phyloP scores from a whole-genome alignment of 768 basidiomycete species.

The Agrocybe praecox region DNA sequence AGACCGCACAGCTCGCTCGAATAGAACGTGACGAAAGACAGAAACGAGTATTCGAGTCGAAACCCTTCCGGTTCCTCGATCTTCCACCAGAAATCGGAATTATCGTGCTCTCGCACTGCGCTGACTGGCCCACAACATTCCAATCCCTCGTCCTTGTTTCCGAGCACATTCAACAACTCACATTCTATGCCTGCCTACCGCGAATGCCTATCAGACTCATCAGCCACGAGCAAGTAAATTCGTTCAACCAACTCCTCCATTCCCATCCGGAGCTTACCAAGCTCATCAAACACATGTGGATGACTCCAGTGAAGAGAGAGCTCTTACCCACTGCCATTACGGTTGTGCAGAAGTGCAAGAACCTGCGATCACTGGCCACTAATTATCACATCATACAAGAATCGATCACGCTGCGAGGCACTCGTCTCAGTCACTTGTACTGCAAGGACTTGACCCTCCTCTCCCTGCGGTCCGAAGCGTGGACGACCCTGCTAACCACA shows the following conservation, averaged over 20 bases:
- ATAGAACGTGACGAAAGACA: slow-evolving; percentile 23
- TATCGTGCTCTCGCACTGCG: slow-evolving; percentile 28
- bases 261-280: slow-evolving; percentile 13
- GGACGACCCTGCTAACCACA: slow-evolving; percentile 20
- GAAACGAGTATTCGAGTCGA: slow-evolving; percentile 13
- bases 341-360: slow-evolving; percentile 32
- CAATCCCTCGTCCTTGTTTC: slow-evolving; percentile 36
- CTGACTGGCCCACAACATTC: slow-evolving; percentile 31
- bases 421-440: slow-evolving; percentile 25
- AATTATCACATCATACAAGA: slow-evolving; percentile 28
- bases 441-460: slow-evolving; percentile 35
- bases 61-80: slow-evolving; percentile 27
- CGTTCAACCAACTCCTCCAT: slow-evolving; percentile 28
- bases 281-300: slow-evolving; percentile 35
- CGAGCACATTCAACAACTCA: slow-evolving; percentile 26
- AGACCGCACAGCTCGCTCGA: slow-evolving; percentile 18
- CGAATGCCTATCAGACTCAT: slow-evolving; percentile 33
- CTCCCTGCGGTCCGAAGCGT: slow-evolving; percentile 23
- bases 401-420: slow-evolving; percentile 20
- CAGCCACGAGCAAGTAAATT: slow-evolving; percentile 29
- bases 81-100: slow-evolving; percentile 36
- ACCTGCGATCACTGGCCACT: slow-evolving; percentile 31
- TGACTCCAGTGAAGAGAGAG: slow-evolving; percentile 30
- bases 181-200: slow-evolving; percentile 35
- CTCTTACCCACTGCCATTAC: slow-evolving; percentile 15